These are phyloP conservation scores for Sanghuangporus baumii DNA, from an alignment of 1,284 basidiomycete species.

Conservation along the genomic window DNA sequence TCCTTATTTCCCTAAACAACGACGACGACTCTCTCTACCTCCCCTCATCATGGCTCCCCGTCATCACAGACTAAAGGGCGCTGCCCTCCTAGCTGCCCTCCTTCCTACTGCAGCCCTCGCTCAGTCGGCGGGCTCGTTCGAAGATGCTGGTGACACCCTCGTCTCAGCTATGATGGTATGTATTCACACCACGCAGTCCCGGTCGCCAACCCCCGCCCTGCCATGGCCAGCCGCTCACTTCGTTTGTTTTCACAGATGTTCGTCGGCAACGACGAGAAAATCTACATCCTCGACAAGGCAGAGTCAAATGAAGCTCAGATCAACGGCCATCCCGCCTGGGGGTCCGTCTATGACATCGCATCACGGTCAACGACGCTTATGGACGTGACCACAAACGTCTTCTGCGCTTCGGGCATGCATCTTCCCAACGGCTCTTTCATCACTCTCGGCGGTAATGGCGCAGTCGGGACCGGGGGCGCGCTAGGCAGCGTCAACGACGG, in stretches of 20 bases:
- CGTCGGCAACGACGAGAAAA: constrained; percentile 37
- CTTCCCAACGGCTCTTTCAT: constrained; percentile 58
- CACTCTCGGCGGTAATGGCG: constrained; percentile 72
- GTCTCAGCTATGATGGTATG: constrained; percentile 23
- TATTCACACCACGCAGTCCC: neutral
- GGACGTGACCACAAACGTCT: constrained; percentile 76
- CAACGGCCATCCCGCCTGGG: constrained; percentile 39
- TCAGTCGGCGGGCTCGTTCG: constrained; percentile 20
- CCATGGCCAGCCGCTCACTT: neutral
- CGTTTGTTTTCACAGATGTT: constrained; percentile 31
- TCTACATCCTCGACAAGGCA: constrained; percentile 45
- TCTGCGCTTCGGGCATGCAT: constrained; percentile 77
- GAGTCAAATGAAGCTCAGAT: constrained; percentile 48
- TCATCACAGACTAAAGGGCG: constrained; percentile 6
- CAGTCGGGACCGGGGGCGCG: constrained; percentile 68
- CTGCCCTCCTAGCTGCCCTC: constrained; percentile 5
- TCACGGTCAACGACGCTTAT: constrained; percentile 48
- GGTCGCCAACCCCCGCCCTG: neutral
- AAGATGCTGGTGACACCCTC: constrained; percentile 18
- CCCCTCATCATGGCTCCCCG: neutral
- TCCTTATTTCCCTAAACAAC: neutral
- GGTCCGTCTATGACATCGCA: constrained; percentile 45
- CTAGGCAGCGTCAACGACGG: constrained; percentile 47
- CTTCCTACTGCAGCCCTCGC: constrained; percentile 11
- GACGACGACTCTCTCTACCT: neutral